phyloP scores from a whole-genome alignment of 192 early-diverging fungal species.

The Backusella parvicylindrica region DNA sequence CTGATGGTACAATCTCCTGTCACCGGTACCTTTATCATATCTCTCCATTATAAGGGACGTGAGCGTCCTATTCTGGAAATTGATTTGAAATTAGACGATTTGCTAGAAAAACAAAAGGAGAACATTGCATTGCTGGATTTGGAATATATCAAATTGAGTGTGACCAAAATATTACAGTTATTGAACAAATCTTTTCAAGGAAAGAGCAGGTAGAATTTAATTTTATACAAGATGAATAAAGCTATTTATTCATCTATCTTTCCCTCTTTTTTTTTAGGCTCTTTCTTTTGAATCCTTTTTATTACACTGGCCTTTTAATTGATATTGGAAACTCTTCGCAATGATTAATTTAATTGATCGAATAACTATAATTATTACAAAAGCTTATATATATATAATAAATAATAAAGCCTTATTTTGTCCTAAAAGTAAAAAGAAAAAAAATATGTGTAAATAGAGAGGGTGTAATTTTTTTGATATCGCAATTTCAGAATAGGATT shows the following conservation, averaged over 20 bases:
- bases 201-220: conserved; percentile 30
- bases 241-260: neutral
- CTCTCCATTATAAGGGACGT: conserved; percentile 82
- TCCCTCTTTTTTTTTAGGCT: neutral
- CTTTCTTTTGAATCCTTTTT: neutral
- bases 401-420: neutral
- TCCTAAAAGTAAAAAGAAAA: neutral
- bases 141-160: conserved; percentile 89
- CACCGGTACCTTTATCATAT: conserved; percentile 87
- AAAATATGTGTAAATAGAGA: too few species aligned
- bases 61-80: conserved; percentile 91
- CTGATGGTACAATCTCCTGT: conserved; percentile 84
- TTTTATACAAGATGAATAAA: too few species aligned
- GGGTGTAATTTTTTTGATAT: too few species aligned
- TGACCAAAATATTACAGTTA: conserved; percentile 71
- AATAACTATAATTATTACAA: neutral
- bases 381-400: neutral
- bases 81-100: conserved; percentile 84
- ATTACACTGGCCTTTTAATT: neutral
- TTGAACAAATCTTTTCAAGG: conserved; percentile 77
- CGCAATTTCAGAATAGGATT: too few species aligned
- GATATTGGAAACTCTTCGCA: neutral
- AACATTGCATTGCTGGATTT: conserved; percentile 82
- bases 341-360: neutral
- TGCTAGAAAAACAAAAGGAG: conserved; percentile 85